Evolutionary conservation across 441 rosid genomes (phyloP).

Genomic region (Pelargonium myrrhifolium): DNA sequence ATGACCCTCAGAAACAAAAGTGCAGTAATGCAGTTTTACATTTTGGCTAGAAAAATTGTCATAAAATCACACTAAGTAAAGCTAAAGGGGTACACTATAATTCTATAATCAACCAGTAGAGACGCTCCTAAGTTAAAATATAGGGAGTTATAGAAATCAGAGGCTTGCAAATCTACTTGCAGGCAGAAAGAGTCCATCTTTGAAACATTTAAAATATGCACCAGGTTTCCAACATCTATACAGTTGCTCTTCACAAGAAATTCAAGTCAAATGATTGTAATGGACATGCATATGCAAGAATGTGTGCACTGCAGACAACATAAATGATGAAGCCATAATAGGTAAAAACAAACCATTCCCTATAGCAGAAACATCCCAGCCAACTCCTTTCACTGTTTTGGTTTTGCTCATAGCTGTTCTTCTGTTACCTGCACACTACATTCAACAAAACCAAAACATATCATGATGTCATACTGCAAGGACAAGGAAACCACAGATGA

Average conservation of each 20-base stretch:
- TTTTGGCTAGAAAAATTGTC: neutral
- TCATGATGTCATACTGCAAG: neutral
- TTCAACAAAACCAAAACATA: conserved; percentile 16
- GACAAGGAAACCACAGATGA: too few relatives aligned
- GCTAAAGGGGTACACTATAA: neutral
- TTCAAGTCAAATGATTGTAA: neutral
- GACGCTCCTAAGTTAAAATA: neutral
- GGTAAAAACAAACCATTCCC: conserved; percentile 60
- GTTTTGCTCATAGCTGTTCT: conserved; percentile 96
- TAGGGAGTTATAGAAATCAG: neutral
- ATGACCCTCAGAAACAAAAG: neutral
- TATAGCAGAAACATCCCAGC: conserved; percentile 90
- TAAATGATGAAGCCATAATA: neutral
- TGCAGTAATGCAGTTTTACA: neutral
- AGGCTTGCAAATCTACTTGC: neutral
- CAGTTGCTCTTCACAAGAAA: neutral
- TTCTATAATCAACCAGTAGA: neutral
- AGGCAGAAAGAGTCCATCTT: neutral
- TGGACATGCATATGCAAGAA: neutral
- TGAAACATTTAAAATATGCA: neutral
- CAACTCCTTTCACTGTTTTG: conserved; percentile 78
- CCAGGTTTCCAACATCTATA: neutral
- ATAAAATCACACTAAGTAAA: neutral
- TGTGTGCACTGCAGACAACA: neutral
- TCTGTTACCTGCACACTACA: conserved; percentile 98